Conservation (phyloP, 2,329 filamentous ascomycete genomes). For the Sphaerostilbella broomeana region DNA sequence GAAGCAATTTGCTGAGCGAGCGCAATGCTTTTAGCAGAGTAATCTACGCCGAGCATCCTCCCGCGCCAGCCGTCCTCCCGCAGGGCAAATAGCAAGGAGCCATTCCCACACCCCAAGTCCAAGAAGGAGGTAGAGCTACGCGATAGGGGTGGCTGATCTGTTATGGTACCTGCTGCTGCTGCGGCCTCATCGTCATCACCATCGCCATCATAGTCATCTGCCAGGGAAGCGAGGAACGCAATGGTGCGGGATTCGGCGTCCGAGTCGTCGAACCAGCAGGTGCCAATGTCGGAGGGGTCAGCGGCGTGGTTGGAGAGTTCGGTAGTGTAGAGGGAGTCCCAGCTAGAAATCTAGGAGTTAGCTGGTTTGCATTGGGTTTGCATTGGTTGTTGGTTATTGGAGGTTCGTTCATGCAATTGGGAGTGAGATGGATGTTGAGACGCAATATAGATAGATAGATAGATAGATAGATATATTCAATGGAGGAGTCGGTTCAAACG, state of each 20-base stretch:
- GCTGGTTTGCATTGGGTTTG: too few species aligned
- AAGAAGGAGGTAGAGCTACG: conserved; percentile 54
- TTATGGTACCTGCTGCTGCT: too few species aligned
- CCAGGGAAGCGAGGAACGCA: conserved; percentile 49
- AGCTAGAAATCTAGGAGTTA: too few species aligned
- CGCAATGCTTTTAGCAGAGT: conserved; percentile 66
- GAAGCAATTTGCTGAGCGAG: conserved; percentile 61
- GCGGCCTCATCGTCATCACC: conserved; percentile 18
- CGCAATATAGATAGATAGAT: background rate
- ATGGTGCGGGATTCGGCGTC: conserved; percentile 78
- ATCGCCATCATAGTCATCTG: too few species aligned
- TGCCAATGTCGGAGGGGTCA: conserved; percentile 74
- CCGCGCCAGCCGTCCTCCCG: conserved; percentile 59
- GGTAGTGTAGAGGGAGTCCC: conserved; percentile 66
- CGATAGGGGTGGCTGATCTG: too few species aligned
- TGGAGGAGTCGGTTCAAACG: conserved; percentile 7
- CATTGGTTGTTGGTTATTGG: background rate
- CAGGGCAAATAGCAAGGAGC: conserved; percentile 79
- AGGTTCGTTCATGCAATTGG: too few species aligned
- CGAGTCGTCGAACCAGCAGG: conserved; percentile 94
- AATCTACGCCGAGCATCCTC: conserved; percentile 79
- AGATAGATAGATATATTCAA: background rate
- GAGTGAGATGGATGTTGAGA: background rate
- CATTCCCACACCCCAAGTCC: conserved; percentile 92
- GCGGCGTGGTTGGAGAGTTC: conserved; percentile 65